Evolutionary conservation across 768 basidiomycete species (phyloP).

Genomic region (Amyloporia xantha): DNA sequence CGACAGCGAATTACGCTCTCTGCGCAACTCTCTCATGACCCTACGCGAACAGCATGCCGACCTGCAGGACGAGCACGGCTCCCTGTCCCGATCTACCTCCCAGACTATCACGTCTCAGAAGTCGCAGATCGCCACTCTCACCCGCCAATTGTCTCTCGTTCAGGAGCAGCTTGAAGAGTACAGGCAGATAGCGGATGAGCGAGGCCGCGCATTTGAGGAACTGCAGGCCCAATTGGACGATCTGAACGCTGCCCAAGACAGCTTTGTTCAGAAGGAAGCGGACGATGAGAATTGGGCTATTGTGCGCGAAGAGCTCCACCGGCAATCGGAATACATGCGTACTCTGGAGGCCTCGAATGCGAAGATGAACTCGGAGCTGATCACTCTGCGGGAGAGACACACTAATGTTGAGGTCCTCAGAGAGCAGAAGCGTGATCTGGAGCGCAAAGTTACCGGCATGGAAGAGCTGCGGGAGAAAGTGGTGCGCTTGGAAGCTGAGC

Average conservation of each 20-base stretch:
- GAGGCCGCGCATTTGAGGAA: constrained; percentile 31
- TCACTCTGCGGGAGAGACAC: constrained; percentile 46
- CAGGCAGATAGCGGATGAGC: constrained; percentile 35
- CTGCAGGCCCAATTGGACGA: constrained; percentile 47
- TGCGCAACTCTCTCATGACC: constrained; percentile 41
- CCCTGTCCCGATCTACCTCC: constrained; percentile 39
- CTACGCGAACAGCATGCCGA: constrained; percentile 57
- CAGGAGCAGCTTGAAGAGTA: constrained; percentile 41
- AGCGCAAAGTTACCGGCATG: constrained; percentile 41
- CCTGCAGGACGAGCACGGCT: constrained; percentile 48
- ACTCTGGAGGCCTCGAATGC: constrained; percentile 54
- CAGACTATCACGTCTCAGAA: constrained; percentile 47
- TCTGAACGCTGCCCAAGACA: constrained; percentile 29
- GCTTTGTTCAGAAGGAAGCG: constrained; percentile 18
- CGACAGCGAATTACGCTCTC: constrained; percentile 44
- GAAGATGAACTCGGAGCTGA: constrained; percentile 47
- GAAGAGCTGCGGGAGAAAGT: constrained; percentile 53
- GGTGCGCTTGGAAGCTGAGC: constrained; percentile 54
- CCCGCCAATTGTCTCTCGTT: constrained; percentile 39
- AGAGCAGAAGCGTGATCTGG: constrained; percentile 66
- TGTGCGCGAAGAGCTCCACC: constrained; percentile 61
- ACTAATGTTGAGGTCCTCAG: constrained; percentile 60
- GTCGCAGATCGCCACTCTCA: constrained; percentile 42
- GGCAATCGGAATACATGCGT: constrained; percentile 56
- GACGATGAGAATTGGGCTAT: constrained; percentile 56